These are phyloP conservation scores for Nicotiana rustica DNA, from an alignment of 305 asterid genomes.

Conservation along the genomic window DNA sequence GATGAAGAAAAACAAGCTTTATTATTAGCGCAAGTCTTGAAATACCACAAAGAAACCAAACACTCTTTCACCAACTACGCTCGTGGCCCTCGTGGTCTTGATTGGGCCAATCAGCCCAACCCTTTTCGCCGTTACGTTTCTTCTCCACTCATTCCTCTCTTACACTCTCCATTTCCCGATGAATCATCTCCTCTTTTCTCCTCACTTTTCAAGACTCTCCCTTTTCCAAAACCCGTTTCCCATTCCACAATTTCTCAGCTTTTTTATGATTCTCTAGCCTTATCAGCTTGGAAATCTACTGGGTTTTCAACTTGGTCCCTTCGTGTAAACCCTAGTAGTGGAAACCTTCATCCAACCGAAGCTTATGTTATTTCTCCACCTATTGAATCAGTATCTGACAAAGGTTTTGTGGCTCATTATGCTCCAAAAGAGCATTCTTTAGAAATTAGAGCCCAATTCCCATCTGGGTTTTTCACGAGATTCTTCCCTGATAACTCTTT, in stretches of 20 bases:
- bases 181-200: constrained; percentile 57
- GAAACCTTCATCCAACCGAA: constrained; percentile 92
- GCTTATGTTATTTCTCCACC: constrained; percentile 76
- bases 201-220: constrained; percentile 55
- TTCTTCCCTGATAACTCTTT: constrained; percentile 66
- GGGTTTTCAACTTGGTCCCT: constrained; percentile 92
- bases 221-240: constrained; percentile 63
- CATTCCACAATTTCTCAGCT: constrained; percentile 67
- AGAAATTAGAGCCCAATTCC: constrained; percentile 72
- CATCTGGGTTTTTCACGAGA: constrained; percentile 48
- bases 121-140: constrained; percentile 89
- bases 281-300: constrained; percentile 88
- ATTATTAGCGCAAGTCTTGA: constrained; percentile 57
- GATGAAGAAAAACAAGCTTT: constrained; percentile 26
- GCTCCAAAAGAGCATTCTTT: constrained; percentile 91
- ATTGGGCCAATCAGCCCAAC: constrained; percentile 97
- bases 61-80: constrained; percentile 77
- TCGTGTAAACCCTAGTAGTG: constrained; percentile 98
- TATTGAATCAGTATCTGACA: constrained; percentile 55
- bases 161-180: constrained; percentile 46
- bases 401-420: constrained; percentile 78
- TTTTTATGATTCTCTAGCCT: constrained; percentile 71
- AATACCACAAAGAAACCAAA: constrained; percentile 81
- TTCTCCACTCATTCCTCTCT: constrained; percentile 71
- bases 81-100: constrained; percentile 88